These are phyloP conservation scores for Pachyrhizus erosus DNA, from an alignment of 306 rosid species.

Conservation along the genomic window DNA sequence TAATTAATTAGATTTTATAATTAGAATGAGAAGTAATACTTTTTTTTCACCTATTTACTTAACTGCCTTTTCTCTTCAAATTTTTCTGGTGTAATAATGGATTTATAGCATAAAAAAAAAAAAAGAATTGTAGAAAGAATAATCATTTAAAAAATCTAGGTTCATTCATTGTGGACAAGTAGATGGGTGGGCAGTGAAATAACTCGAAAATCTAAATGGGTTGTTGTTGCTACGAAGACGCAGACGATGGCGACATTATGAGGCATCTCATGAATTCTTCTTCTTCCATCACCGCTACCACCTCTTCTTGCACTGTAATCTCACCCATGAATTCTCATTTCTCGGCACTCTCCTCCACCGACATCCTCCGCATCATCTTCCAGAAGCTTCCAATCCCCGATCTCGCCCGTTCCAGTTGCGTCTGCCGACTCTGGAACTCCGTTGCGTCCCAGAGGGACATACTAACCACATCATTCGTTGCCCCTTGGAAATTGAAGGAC, in stretches of 20 bases:
- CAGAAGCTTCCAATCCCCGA: slow-evolving; percentile 73
- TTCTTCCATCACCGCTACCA: slow-evolving; percentile 25
- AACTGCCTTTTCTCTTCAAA: too few relatives aligned
- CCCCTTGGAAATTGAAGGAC: slow-evolving; percentile 75
- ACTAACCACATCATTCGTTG: slow-evolving; percentile 57
- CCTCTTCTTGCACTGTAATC: slow-evolving; percentile 33
- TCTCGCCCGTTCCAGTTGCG: slow-evolving; percentile 85
- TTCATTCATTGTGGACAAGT: too few relatives aligned
- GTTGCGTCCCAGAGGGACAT: slow-evolving; percentile 85
- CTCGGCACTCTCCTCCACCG: slow-evolving; percentile 75
- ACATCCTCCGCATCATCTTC: slow-evolving; percentile 81
- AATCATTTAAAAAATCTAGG: too few relatives aligned
- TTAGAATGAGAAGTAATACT: too few relatives aligned
- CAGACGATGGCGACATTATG: slow-evolving; percentile 59
- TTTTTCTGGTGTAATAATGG: too few relatives aligned
- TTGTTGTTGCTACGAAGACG: slow-evolving; percentile 69
- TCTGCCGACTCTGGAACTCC: slow-evolving; percentile 82
- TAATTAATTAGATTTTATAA: too few relatives aligned
- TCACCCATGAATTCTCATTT: slow-evolving; percentile 80
- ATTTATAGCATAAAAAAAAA: too few relatives aligned
- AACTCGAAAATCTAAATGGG: slow-evolving; percentile 44
- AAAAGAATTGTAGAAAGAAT: too few relatives aligned
- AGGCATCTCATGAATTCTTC: slow-evolving; percentile 49
- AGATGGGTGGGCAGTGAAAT: too few relatives aligned
- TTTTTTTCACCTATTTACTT: too few relatives aligned